Conservation (phyloP, 495 filamentous ascomycete genomes). For the Penicillium verhagenii region DNA sequence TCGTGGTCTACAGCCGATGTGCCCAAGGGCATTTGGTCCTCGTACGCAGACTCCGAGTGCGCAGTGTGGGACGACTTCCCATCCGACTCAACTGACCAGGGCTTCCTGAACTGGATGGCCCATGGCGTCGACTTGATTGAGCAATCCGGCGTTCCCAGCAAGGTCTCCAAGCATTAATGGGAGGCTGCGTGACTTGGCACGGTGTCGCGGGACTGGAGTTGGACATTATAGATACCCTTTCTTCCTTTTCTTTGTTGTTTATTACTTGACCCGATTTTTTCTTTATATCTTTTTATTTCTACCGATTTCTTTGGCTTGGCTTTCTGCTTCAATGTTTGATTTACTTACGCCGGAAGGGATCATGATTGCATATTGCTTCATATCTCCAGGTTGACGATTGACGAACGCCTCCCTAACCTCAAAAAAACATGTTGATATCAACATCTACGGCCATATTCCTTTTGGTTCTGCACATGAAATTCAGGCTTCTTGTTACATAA, state of each 20-base stretch:
- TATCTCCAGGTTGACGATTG: conserved; percentile 20
- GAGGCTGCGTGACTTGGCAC: conserved; percentile 1
- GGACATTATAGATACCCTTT: conserved; percentile 41
- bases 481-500: conserved; percentile 1
- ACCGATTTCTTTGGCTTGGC: not conserved
- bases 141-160: conserved; percentile 41
- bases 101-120: conserved; percentile 45
- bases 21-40: conserved; percentile 45
- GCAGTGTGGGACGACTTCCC: conserved; percentile 48
- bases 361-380: conserved; percentile 16
- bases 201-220: conserved; percentile 29
- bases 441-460: not conserved
- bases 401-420: conserved; percentile 13
- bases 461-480: conserved; percentile 15
- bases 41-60: conserved; percentile 46
- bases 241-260: conserved; percentile 17
- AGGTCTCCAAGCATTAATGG: conserved; percentile 28
- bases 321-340: conserved; percentile 4
- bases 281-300: conserved; percentile 4
- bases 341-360: conserved; percentile 12
- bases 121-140: conserved; percentile 44
- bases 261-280: conserved; percentile 6
- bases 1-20: conserved; percentile 41
- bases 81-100: conserved; percentile 39
- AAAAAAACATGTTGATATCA: not conserved